Base-by-base conservation (phyloP, 2,329 filamentous ascomycete genomes). In the Epichloe typhina region DNA sequence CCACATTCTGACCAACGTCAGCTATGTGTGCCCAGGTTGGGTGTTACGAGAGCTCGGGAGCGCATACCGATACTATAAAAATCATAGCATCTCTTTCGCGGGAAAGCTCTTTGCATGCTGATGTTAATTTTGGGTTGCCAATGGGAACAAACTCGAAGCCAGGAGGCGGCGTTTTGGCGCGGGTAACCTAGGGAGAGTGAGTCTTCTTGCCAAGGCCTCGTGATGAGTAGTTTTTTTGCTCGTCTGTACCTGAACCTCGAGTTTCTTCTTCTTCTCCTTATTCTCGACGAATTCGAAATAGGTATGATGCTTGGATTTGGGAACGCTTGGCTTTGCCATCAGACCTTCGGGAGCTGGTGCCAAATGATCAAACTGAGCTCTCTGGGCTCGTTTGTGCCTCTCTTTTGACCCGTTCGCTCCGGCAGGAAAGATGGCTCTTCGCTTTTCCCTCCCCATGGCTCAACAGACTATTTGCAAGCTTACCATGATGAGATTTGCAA, bases 261-360 rank as follows among this genome's bases (percentile, higher is more conserved):
- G 71, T 65, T 79, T 83, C 66, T 78, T 78, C 63, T 80, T 83
- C 61, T 76, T 79, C 56, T 83, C 75, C 52, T 73, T 73, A 59
- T 84, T 84, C 58, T 83, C 76, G 53, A 82, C 75, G 54, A 82
- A 72, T 63, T 84, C 80, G 58, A 80, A 81, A 59, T 80, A 82
- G 13, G 76, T 74, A 56, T 77, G 74, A 62, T 84, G 77, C 59
- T 80, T 80, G 42, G 72, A 65, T 53, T 72, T 76, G 37, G 72
- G 66, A 13, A 66, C 52, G 26, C 63, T 57, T 44, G 64, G 66
- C 53, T 66, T 71, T 45, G 68, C 67, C 47, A 67, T 63, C 49
- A 72, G 61, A 46, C 59, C 62, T 26, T 59, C 53, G 13, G 64
- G 66, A 53, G 64, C 56, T 51, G 66, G 64, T 36, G 62, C 64